phyloP scores from a whole-genome alignment of 257 asterid species.

The Solanum piurae region DNA sequence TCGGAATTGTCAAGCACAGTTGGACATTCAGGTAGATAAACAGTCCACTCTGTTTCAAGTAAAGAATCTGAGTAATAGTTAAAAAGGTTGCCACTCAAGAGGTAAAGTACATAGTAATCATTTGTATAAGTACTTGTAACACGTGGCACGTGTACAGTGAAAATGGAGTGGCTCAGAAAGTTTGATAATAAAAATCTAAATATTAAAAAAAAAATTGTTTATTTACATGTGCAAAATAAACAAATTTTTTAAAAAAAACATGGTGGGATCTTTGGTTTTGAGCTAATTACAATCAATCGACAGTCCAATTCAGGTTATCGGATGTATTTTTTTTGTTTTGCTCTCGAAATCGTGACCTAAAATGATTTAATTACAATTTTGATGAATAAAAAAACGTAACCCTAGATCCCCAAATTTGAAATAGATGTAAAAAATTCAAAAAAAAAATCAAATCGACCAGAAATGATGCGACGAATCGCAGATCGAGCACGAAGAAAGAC shows the following conservation, averaged over 20 bases:
- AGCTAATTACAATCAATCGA: not conserved
- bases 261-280: not conserved
- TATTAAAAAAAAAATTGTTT: not conserved
- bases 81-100: not conserved
- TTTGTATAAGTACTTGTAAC: not conserved
- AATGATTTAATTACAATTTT: not conserved
- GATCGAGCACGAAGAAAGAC: not conserved
- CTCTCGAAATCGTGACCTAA: not conserved
- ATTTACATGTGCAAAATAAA: not conserved
- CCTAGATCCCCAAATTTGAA: conserved; percentile 8
- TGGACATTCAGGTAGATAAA: not conserved
- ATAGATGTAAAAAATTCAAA: not conserved
- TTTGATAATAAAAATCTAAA: not conserved
- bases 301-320: not conserved
- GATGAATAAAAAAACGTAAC: not conserved
- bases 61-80: not conserved
- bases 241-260: not conserved
- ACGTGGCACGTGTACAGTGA: not conserved
- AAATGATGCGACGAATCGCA: not conserved
- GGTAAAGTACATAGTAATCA: not conserved
- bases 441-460: not conserved
- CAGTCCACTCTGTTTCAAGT: not conserved
- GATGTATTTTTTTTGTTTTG: not conserved
- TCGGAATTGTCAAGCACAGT: not conserved
- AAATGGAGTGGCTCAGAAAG: not conserved